phyloP scores from a whole-genome alignment of 306 rosid species.

The Pyrus betulifolia region DNA sequence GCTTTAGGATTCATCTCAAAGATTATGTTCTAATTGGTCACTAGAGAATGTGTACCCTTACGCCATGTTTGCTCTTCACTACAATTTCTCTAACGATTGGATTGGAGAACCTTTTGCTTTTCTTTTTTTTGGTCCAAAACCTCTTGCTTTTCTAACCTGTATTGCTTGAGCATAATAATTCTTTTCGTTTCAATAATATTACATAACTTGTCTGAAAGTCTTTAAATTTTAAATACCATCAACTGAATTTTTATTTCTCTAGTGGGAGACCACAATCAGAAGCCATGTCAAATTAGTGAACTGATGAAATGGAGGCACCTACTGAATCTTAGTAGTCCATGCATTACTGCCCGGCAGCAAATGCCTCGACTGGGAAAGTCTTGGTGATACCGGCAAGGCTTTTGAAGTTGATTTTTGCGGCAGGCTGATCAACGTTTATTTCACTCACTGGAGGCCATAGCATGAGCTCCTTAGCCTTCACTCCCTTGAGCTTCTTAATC shows the following conservation, averaged over 20 bases:
- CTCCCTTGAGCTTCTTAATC: conserved; percentile 69
- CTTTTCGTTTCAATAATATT: too few species aligned
- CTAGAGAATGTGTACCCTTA: too few species aligned
- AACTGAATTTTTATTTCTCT: neutral
- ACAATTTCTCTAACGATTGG: too few species aligned
- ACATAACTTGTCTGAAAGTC: too few species aligned
- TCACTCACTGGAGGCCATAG: conserved; percentile 85
- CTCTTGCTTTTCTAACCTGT: too few species aligned
- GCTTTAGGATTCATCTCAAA: too few species aligned
- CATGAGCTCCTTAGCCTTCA: conserved; percentile 80
- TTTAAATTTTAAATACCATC: neutral
- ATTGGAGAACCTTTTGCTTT: too few species aligned
- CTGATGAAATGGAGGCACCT: neutral
- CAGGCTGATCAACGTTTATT: conserved; percentile 39
- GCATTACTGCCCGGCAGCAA: conserved; percentile 69
- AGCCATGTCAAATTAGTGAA: neutral
- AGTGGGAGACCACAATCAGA: neutral
- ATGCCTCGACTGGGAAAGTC: conserved; percentile 70
- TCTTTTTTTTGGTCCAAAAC: too few species aligned
- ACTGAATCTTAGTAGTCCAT: neutral
- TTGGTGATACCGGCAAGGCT: conserved; percentile 82
- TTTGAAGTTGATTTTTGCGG: conserved; percentile 72
- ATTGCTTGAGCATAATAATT: too few species aligned
- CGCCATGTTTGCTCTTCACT: too few species aligned
- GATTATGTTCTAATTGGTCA: too few species aligned